Conservation (phyloP, 768 basidiomycete genomes). For the Mycena galericulata region DNA sequence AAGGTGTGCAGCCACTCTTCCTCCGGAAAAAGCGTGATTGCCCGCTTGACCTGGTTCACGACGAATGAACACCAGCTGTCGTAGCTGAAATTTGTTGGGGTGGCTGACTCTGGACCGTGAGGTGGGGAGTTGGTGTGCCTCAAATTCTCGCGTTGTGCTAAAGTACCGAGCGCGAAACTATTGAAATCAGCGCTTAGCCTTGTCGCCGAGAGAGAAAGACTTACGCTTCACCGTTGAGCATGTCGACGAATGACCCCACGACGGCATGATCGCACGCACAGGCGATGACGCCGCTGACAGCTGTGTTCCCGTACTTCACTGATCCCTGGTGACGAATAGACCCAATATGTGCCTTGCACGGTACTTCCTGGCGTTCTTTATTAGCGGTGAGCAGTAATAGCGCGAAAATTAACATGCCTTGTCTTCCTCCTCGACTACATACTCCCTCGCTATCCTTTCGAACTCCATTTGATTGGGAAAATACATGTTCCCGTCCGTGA, state of each 20-base stretch:
- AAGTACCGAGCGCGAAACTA: conserved; percentile 17
- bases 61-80: conserved; percentile 24
- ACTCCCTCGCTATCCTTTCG: neutral
- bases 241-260: conserved; percentile 18
- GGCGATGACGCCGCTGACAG: conserved; percentile 5
- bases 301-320: conserved; percentile 17
- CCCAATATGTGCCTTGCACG: conserved; percentile 17
- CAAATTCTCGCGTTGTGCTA: conserved; percentile 15
- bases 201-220: neutral
- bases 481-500: conserved; percentile 12
- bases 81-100: conserved; percentile 3
- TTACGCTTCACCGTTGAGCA: conserved; percentile 21
- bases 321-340: conserved; percentile 21
- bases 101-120: neutral
- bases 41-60: conserved; percentile 1
- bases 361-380: conserved; percentile 1
- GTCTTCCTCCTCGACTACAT: neutral
- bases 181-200: neutral
- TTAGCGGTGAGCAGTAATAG: neutral
- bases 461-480: neutral
- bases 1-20: conserved; percentile 22
- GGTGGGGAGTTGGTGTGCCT: conserved; percentile 17
- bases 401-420: neutral
- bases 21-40: conserved; percentile 10
- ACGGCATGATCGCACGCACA: conserved; percentile 22